Percentiles rank a stretch among this genome's conserved stretches.
Conservation (phyloP, 441 rosid species). For the Lagerstroemia fauriei region DNA sequence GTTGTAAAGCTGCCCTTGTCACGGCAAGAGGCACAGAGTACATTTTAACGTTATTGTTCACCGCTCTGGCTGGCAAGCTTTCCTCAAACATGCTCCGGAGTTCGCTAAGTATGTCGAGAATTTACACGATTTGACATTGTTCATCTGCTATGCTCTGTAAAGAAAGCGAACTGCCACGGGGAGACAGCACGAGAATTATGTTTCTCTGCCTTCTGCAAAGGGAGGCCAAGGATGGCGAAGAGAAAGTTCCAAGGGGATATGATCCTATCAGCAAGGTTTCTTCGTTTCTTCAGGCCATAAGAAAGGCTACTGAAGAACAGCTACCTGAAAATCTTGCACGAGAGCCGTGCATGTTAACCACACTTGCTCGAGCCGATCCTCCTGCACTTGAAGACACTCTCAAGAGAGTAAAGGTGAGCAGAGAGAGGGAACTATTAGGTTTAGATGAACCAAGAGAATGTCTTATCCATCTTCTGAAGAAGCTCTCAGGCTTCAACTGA, state of each 20-base stretch:
- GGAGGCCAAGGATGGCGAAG: conserved; percentile 41
- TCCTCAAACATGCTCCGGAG: conserved; percentile 67
- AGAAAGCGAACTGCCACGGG: conserved; percentile 73
- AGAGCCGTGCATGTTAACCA: conserved; percentile 88
- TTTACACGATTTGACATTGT: too few species aligned
- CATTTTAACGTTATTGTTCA: conserved; percentile 81
- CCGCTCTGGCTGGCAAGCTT: conserved; percentile 64
- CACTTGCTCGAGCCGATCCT: conserved; percentile 83
- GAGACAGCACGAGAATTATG: conserved; percentile 56
- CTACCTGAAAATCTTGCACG: conserved; percentile 76
- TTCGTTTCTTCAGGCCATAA: conserved; percentile 69
- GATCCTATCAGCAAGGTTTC: conserved; percentile 60
- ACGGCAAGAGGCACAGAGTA: conserved; percentile 92
- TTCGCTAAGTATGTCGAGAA: too few species aligned
- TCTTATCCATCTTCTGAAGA: conserved; percentile 66
- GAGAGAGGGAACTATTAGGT: conserved; percentile 74
- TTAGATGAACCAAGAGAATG: conserved; percentile 53
- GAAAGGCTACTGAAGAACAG: conserved; percentile 70
- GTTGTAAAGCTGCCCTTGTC: conserved; percentile 70
- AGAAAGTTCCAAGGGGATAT: conserved; percentile 32
- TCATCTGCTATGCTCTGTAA: conserved; percentile 74
- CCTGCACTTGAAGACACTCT: conserved; percentile 84
- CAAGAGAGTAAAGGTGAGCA: conserved; percentile 75
- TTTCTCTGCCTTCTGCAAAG: conserved; percentile 40
- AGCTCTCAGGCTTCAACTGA: conserved; percentile 69